Evolutionary conservation across 352 stramenopile genomes (phyloP).

Genomic region (Phytophthora melonis): DNA sequence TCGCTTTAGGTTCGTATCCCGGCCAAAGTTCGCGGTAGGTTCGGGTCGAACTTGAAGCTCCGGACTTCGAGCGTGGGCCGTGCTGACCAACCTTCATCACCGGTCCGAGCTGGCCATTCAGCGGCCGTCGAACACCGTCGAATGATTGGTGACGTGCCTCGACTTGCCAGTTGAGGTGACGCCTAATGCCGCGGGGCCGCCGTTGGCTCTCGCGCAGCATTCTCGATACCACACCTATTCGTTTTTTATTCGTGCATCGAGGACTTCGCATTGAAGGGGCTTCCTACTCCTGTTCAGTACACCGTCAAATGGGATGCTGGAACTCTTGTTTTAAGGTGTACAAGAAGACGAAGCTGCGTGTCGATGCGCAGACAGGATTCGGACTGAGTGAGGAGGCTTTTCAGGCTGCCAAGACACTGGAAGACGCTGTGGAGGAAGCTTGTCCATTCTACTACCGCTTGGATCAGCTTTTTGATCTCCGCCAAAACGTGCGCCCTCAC

Average conservation of each 20-base stretch:
- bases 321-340: conserved; percentile 8
- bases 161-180: too few relatives aligned
- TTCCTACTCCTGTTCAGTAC: conserved; percentile 6
- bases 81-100: too few relatives aligned
- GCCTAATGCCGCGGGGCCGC: too few relatives aligned
- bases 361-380: conserved; percentile 12
- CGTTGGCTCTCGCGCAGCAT: too few relatives aligned
- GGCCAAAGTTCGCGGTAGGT: too few relatives aligned
- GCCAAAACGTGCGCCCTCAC: conserved; percentile 7
- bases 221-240: too few relatives aligned
- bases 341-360: conserved; percentile 11
- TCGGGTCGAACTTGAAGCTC: too few relatives aligned
- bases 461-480: conserved; percentile 3
- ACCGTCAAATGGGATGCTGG: conserved; percentile 11
- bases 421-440: conserved; percentile 4
- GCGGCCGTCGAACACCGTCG: too few relatives aligned
- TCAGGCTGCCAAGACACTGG: conserved; percentile 4
- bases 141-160: too few relatives aligned
- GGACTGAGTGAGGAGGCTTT: background rate
- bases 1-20: too few relatives aligned
- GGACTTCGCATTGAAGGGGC: background rate
- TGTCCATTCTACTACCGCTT: conserved; percentile 3
- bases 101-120: too few relatives aligned
- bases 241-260: conserved; percentile 5
- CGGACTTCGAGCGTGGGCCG: too few relatives aligned